Evolutionary conservation across 257 asterid genomes (phyloP), one percentile per base, ranked within the genome.

Genomic region (Cordia subcordata): DNA sequence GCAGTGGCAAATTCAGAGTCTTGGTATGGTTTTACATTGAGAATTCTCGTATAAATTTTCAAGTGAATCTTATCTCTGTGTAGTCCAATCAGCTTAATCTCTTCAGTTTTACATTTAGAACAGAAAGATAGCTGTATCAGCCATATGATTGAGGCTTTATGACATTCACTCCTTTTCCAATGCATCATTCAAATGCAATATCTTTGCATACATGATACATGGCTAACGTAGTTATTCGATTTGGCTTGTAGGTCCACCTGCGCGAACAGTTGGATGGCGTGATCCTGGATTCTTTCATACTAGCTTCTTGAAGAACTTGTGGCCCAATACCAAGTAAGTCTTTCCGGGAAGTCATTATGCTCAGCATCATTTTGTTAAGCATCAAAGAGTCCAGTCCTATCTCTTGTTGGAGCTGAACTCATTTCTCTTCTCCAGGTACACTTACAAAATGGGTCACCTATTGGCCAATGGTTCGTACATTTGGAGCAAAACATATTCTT

Each of bases 181-280:
- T 47, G 18, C 9, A 8, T 47, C 53, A 15, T 16, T 19, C n/a
- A 15, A 47, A n/a, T 14, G 53, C 16, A 15, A 1, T 47, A 8
- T 10, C 9, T 3, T 4, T 13, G 15, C 18, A n/a, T 5, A 19
- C 8, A 45, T 17, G 16, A n/a, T n/a, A 14, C 15, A 47, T n/a
- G 17, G 8, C 15, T 47, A 19, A 14, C 16, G 8, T 14, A 19
- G 18, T 47, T 47, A 47, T 13, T 5, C 8, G 0, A 45, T 45
- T n/a, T 47, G 53, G 21, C 33, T 54, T 63, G 55, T 49, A 87
- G 96, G 98, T 64, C 49, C 96, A 57, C 98, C 96, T 39, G 98
- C 98, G 10, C 75, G 95, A 37, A 82, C 98, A n/a, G 93, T 92
- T 33, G 96, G 98, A 38, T 92, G 98, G 95, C 95, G 98, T 60